Evolutionary conservation across 2,329 filamentous ascomycete species (phyloP).

Genomic region (Aspergillus tanneri): DNA sequence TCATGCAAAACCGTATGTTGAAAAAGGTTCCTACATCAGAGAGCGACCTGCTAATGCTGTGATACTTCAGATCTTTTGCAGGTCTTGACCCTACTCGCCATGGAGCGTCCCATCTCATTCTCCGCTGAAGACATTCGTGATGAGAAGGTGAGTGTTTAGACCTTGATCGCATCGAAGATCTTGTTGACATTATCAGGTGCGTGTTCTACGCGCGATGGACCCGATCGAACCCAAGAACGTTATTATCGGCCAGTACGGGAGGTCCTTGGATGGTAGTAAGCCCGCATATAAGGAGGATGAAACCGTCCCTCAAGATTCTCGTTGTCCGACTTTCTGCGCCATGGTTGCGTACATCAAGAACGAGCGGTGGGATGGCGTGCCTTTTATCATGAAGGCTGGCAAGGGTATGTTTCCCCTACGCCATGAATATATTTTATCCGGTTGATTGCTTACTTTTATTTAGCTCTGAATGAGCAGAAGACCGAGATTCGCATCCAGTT

Average conservation of each 20-base stretch:
- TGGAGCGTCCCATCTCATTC: slow-evolving; percentile 98
- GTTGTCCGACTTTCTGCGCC: slow-evolving; percentile 97
- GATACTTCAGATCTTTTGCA: slow-evolving; percentile 73
- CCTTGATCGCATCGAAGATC: neutral
- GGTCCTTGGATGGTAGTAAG: slow-evolving; percentile 92
- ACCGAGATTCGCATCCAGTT: slow-evolving; percentile 99
- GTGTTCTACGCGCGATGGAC: slow-evolving; percentile 89
- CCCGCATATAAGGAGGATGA: slow-evolving; percentile 98
- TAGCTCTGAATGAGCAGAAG: slow-evolving; percentile 96
- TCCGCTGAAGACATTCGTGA: slow-evolving; percentile 97
- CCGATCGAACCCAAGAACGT: slow-evolving; percentile 98
- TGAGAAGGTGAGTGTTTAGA: slow-evolving; percentile 64
- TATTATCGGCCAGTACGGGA: slow-evolving; percentile 98
- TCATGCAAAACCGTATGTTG: slow-evolving; percentile 91
- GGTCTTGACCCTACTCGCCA: slow-evolving; percentile 90
- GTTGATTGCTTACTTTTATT: slow-evolving; percentile 19
- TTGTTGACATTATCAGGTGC: slow-evolving; percentile 52
- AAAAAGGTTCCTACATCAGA: neutral
- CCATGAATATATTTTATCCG: neutral
- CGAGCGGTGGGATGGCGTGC: slow-evolving; percentile 97
- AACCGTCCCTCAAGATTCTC: slow-evolving; percentile 93
- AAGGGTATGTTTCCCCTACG: slow-evolving; percentile 56
- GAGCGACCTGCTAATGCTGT: slow-evolving; percentile 19
- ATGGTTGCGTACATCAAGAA: slow-evolving; percentile 99
- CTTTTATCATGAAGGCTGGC: slow-evolving; percentile 98